Conservation (phyloP, 768 basidiomycete genomes). For the Boletales sp. region DNA sequence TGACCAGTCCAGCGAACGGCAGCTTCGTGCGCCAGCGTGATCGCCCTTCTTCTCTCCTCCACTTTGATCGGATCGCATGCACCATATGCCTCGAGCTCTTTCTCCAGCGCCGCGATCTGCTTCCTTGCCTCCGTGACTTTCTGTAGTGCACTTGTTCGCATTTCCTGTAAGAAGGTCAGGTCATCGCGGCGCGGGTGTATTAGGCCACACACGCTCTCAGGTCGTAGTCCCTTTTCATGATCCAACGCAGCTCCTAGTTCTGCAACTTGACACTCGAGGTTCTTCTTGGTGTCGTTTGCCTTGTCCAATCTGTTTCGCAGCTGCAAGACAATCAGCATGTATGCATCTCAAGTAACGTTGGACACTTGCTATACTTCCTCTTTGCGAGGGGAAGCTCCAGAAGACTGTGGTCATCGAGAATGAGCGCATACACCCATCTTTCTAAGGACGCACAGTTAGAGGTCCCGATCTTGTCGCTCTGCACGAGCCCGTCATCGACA, state of each 20-base stretch:
- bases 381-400: conserved; percentile 93
- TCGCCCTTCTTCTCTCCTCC: conserved; percentile 70
- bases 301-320: conserved; percentile 53
- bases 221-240: conserved; percentile 49
- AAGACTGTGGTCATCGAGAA: conserved; percentile 54
- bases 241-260: conserved; percentile 49
- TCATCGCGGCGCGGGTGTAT: not conserved
- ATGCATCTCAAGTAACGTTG: not conserved
- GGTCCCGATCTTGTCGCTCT: conserved; percentile 89
- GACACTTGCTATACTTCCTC: conserved; percentile 63
- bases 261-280: conserved; percentile 42
- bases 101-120: conserved; percentile 49
- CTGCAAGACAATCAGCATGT: conserved; percentile 31
- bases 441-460: conserved; percentile 70
- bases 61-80: conserved; percentile 82
- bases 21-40: conserved; percentile 78
- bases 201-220: conserved; percentile 47
- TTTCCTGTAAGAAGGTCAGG: conserved; percentile 39
- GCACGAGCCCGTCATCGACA: conserved; percentile 82
- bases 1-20: conserved; percentile 86
- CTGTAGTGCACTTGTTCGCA: conserved; percentile 51
- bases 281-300: conserved; percentile 44
- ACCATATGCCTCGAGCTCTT: conserved; percentile 74
- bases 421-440: conserved; percentile 21
- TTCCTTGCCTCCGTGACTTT: conserved; percentile 47